Evolutionary conservation across 169 alveolate genomes (phyloP).

Genomic region (Babesia divergens): DNA sequence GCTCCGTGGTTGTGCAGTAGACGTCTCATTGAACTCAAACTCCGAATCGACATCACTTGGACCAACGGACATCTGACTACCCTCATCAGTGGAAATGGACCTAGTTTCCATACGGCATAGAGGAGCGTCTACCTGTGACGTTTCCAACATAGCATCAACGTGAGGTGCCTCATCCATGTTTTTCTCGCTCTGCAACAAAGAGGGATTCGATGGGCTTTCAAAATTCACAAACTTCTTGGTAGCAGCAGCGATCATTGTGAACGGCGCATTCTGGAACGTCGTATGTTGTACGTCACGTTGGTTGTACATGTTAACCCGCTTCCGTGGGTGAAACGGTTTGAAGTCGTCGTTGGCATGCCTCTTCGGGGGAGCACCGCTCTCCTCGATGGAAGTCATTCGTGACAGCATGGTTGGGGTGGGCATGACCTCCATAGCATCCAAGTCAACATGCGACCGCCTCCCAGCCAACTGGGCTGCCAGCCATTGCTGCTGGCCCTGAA

Average conservation of each 20-base stretch:
- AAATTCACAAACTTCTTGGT: no score
- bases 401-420: no score
- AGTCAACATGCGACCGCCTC: neutral
- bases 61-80: neutral
- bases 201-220: no score
- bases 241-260: no score
- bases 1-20: neutral
- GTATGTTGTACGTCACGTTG: neutral
- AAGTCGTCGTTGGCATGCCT: no score
- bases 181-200: no score
- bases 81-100: constrained; percentile 14
- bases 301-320: neutral
- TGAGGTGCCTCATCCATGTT: neutral
- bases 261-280: neutral
- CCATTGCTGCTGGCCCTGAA: constrained; percentile 1
- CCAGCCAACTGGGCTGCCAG: neutral
- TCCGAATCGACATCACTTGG: constrained; percentile 16
- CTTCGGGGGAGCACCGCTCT: no score
- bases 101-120: constrained; percentile 16
- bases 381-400: no score
- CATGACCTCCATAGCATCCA: neutral
- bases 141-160: neutral
- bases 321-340: no score
- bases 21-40: neutral
- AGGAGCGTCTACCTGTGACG: constrained; percentile 2